Conservation (phyloP, 2,329 filamentous ascomycete genomes). For the Fusarium metavorans region DNA sequence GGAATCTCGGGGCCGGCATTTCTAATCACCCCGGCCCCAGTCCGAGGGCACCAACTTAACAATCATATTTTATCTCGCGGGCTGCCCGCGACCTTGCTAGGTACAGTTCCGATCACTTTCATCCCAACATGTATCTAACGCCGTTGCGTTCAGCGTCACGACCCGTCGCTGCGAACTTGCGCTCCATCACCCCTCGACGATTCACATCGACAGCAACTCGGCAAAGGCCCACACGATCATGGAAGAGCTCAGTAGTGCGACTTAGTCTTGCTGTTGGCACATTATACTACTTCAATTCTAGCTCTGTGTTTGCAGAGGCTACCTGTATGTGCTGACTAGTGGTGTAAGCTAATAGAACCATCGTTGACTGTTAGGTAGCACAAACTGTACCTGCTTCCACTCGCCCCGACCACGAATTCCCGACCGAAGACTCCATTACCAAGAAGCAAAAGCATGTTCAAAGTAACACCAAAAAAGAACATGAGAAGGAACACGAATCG, state of each 20-base stretch:
- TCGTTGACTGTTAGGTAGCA: neutral
- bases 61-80: neutral
- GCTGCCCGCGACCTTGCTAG: neutral
- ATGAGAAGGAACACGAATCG: neutral
- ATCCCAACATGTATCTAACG: neutral
- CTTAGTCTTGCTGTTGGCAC: neutral
- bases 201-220: neutral
- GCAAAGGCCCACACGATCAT: neutral
- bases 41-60: neutral
- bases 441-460: neutral
- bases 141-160: neutral
- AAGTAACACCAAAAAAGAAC: too few relatives aligned
- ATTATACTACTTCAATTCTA: neutral
- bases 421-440: neutral
- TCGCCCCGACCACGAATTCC: neutral
- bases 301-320: neutral
- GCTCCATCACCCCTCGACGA: neutral
- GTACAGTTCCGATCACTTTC: accelerated
- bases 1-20: neutral
- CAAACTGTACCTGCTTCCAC: neutral
- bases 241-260: neutral
- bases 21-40: neutral
- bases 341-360: neutral
- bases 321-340: neutral
- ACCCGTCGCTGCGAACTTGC: neutral